These are phyloP conservation scores for Calycina marina DNA, from an alignment of 2,329 filamentous ascomycete genomes.

Conservation along the genomic window DNA sequence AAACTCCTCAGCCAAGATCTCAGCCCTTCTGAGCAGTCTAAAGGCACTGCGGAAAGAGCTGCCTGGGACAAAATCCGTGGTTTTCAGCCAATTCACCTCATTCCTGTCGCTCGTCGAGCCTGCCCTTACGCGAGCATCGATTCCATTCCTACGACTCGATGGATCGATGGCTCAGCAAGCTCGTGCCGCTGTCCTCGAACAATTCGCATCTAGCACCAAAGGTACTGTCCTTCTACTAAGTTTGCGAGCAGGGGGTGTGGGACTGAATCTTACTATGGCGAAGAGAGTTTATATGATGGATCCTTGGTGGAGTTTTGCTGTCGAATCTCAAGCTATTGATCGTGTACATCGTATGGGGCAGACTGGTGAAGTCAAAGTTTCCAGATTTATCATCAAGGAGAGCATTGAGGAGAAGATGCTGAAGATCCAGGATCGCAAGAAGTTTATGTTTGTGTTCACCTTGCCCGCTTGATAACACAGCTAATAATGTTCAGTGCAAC, in stretches of 20 bases:
- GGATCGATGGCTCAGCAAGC: constrained; percentile 79
- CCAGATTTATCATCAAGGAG: constrained; percentile 74
- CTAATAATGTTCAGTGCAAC: constrained; percentile 50
- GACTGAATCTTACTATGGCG: constrained; percentile 80
- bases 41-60: constrained; percentile 50
- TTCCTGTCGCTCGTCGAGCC: constrained; percentile 87
- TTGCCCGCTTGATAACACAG: no score
- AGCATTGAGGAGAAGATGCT: constrained; percentile 96
- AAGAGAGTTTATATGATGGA: constrained; percentile 98
- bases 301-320: constrained; percentile 96
- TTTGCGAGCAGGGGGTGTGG: constrained; percentile 81
- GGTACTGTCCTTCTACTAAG: constrained; percentile 71
- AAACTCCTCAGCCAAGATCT: constrained; percentile 77
- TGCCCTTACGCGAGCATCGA: constrained; percentile 55
- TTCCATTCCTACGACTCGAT: constrained; percentile 77
- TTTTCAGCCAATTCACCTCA: constrained; percentile 96
- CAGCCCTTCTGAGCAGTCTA: constrained; percentile 62
- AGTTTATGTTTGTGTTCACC: constrained; percentile 61
- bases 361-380: constrained; percentile 69
- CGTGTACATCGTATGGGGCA: constrained; percentile 96
- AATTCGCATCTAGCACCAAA: constrained; percentile 49
- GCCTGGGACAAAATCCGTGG: constrained; percentile 68
- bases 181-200: constrained; percentile 59
- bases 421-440: constrained; percentile 85
- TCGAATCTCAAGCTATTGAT: constrained; percentile 95